A percentile compares a stretch with the other conserved stretches of the same genome.
Conservation (phyloP, 1,284 basidiomycete genomes). For the Wallemia ichthyophaga region DNA sequence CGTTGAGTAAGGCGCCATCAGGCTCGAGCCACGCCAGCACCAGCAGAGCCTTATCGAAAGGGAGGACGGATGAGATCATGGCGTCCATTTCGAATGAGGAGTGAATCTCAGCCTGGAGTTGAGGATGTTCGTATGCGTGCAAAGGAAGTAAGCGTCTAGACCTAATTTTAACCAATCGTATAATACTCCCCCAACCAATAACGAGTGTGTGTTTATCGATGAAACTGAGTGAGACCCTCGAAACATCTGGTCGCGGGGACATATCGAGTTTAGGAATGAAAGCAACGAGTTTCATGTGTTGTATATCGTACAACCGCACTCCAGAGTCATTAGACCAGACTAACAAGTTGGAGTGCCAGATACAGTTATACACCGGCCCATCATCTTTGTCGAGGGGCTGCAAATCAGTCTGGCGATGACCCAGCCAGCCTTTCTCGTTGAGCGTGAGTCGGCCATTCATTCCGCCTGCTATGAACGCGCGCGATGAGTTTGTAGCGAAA, state of each 20-base stretch:
- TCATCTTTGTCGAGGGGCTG: constrained; percentile 35
- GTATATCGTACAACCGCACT: constrained; percentile 72
- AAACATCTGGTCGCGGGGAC: constrained; percentile 67
- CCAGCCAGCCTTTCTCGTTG: constrained; percentile 87
- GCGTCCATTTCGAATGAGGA: constrained; percentile 80
- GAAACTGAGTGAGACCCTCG: constrained; percentile 74
- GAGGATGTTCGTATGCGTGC: background rate
- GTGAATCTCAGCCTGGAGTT: constrained; percentile 39
- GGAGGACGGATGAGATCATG: constrained; percentile 72
- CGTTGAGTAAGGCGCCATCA: constrained; percentile 25
- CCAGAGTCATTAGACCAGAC: constrained; percentile 96
- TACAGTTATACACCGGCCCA: constrained; percentile 72
- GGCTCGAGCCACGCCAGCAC: constrained; percentile 51
- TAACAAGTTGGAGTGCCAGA: constrained; percentile 61
- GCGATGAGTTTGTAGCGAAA: constrained; percentile 47
- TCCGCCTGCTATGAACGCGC: constrained; percentile 78
- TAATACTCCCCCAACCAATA: constrained; percentile 77
- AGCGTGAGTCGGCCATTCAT: constrained; percentile 59
- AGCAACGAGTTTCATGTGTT: constrained; percentile 47
- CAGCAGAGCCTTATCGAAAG: constrained; percentile 35
- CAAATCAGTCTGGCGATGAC: constrained; percentile 63
- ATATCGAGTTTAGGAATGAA: constrained; percentile 54
- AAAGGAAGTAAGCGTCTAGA: constrained; percentile 19
- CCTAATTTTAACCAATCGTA: constrained; percentile 64
- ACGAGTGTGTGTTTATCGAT: constrained; percentile 67